These are phyloP conservation scores for Chaetoceros tenuissimus DNA, from an alignment of 108 stramenopile genomes.

Conservation along the genomic window DNA sequence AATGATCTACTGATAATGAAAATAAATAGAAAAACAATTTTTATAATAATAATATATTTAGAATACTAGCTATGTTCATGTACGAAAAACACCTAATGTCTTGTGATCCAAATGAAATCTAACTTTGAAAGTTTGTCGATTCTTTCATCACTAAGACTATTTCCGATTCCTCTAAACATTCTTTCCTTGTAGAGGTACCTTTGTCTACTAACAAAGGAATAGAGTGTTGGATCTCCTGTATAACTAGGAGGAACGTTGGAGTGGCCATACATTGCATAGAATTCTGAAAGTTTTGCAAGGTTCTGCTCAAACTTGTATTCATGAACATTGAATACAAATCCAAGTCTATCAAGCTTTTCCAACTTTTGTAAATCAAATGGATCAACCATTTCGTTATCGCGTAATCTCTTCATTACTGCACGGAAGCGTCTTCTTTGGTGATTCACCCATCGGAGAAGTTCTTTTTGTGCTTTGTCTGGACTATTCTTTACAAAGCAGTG, in stretches of 20 bases:
- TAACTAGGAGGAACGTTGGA: not conserved
- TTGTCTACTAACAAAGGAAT: not conserved
- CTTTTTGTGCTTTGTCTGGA: not conserved
- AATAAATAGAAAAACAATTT: too few species aligned
- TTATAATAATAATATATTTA: too few species aligned
- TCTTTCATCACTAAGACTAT: not conserved
- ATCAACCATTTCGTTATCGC: not conserved
- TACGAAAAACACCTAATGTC: too few species aligned
- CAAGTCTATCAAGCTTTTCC: not conserved
- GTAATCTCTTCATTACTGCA: not conserved
- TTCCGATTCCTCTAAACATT: not conserved
- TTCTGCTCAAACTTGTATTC: not conserved
- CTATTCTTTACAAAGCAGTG: not conserved
- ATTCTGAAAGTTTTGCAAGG: not conserved
- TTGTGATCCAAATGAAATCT: not conserved
- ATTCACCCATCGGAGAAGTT: not conserved
- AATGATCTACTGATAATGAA: too few species aligned
- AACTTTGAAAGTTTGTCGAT: not conserved
- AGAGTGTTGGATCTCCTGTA: not conserved
- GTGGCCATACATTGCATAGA: not conserved
- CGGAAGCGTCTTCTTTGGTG: not conserved
- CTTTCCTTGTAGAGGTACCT: not conserved
- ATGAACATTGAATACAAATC: not conserved
- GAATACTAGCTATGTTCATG: too few species aligned
- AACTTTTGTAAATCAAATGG: not conserved